These are phyloP conservation scores for Dalbergia cochinchinensis DNA, from an alignment of 306 rosid genomes.

Conservation along the genomic window DNA sequence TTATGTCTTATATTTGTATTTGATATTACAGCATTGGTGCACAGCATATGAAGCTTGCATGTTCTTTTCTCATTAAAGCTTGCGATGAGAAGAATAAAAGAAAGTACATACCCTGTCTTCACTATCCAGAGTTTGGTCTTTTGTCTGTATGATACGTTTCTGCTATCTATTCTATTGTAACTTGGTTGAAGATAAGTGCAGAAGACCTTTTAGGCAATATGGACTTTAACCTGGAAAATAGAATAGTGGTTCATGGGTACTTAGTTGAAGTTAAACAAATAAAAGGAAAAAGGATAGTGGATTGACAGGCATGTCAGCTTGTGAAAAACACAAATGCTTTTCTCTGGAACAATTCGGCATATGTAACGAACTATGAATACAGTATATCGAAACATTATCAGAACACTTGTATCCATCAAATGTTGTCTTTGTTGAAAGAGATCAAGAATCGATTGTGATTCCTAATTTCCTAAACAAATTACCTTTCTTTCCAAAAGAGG, in stretches of 20 bases:
- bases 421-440: not conserved
- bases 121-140: constrained; percentile 9
- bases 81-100: constrained; percentile 50
- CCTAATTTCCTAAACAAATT: not conserved
- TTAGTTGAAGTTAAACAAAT: not conserved
- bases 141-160: not conserved
- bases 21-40: constrained; percentile 69
- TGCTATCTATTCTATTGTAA: not conserved
- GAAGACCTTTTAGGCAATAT: not conserved
- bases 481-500: not conserved
- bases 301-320: not conserved
- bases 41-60: constrained; percentile 57
- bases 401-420: not conserved
- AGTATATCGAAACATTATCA: not conserved
- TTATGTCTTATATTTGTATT: constrained; percentile 28
- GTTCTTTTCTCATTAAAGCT: constrained; percentile 57
- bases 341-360: not conserved
- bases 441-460: constrained; percentile 16
- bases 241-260: not conserved
- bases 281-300: not conserved
- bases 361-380: not conserved
- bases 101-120: constrained; percentile 44
- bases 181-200: not conserved
- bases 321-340: not conserved
- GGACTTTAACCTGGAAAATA: not conserved